phyloP scores from a whole-genome alignment of 2,329 filamentous ascomycete genomes.

The Fusarium sp. region DNA sequence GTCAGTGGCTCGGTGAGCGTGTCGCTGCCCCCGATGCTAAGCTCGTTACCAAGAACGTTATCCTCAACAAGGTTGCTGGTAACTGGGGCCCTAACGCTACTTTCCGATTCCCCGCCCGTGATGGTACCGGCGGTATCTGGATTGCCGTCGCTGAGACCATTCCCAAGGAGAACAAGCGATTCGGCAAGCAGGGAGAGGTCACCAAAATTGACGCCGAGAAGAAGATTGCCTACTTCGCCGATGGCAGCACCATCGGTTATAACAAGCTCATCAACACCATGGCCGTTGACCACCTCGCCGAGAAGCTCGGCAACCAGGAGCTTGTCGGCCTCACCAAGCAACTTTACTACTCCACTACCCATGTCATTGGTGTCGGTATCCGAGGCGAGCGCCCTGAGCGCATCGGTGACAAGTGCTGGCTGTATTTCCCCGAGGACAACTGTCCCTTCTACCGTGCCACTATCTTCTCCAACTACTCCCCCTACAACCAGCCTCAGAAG shows the following conservation, averaged over 20 bases:
- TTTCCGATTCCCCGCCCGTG: slow-evolving; percentile 96
- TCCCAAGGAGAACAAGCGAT: slow-evolving; percentile 89
- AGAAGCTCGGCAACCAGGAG: slow-evolving; percentile 88
- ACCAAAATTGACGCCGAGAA: slow-evolving; percentile 85
- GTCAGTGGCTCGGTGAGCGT: slow-evolving; percentile 97
- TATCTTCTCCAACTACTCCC: slow-evolving; percentile 99
- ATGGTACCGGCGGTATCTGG: slow-evolving; percentile 99
- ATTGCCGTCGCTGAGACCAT: slow-evolving; percentile 94
- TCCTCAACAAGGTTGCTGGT: slow-evolving; percentile 93
- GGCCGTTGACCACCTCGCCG: slow-evolving; percentile 88
- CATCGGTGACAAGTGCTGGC: slow-evolving; percentile 99
- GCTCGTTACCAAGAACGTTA: slow-evolving; percentile 90
- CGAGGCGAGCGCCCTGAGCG: slow-evolving; percentile 90
- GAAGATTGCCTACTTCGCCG: slow-evolving; percentile 82
- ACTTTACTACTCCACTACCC: slow-evolving; percentile 95
- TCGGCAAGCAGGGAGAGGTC: slow-evolving; percentile 85
- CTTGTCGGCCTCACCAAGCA: slow-evolving; percentile 85
- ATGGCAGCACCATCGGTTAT: slow-evolving; percentile 90
- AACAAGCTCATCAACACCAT: slow-evolving; percentile 95
- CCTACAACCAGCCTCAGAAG: slow-evolving; percentile 91
- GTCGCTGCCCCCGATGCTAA: slow-evolving; percentile 97
- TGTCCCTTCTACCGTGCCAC: slow-evolving; percentile 99
- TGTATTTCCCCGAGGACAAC: slow-evolving; percentile 99
- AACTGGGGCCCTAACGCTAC: slow-evolving; percentile 99
- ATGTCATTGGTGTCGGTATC: slow-evolving; percentile 96